Evolutionary conservation across 2,329 filamentous ascomycete genomes (phyloP), one percentile per base, ranked within the genome.

Genomic region (Fusarium virguliforme): DNA sequence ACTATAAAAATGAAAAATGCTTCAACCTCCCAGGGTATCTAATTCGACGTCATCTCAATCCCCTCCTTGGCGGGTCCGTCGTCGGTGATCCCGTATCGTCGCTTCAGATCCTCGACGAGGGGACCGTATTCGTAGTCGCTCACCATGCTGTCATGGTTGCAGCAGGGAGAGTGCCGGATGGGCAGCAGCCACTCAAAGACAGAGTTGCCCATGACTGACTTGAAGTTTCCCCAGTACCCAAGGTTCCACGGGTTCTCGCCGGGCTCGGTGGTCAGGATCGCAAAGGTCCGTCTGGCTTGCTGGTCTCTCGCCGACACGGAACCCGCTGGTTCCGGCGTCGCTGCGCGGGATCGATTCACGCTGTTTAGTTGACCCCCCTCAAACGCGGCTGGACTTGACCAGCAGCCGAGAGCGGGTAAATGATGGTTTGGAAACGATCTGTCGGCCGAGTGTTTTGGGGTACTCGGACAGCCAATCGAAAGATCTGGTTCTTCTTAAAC

Each of bases 231-330:
- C 68, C 87, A 85, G 8, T 82, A 81, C 2, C 92, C 93, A 1
- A 96, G 83, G 74, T 97, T 89, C 90, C 94, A 99, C 0, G 94
- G 94, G 73, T 97, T 97, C 73, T 96, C 91, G 9, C 93, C 91
- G 0, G 89, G 86, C 4, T 89, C 84, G 0, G 92, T 93, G 67
- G 89, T 87, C 2, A 98, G 84, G 41, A 98, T 91, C 12, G 93
- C 94, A 78, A 97, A 98, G 10, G 88, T 92, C 30, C 91, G 88
- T 6, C 83, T 85, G 26, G 89, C 88, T 3, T 83, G 80, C 46
- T 78, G 74, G 69, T 87, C 87, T 34, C 83, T 80, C 6, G 76
- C 70, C 4, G 76, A 74, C 18, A 48, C n/a, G 18, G 18, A 18
- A 18, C 18, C 18, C 9, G 66, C 53, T 18, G 66, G 32, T 34